Conservation (phyloP, 2,329 filamentous ascomycete genomes). For the Macrophomina phaseolina region DNA sequence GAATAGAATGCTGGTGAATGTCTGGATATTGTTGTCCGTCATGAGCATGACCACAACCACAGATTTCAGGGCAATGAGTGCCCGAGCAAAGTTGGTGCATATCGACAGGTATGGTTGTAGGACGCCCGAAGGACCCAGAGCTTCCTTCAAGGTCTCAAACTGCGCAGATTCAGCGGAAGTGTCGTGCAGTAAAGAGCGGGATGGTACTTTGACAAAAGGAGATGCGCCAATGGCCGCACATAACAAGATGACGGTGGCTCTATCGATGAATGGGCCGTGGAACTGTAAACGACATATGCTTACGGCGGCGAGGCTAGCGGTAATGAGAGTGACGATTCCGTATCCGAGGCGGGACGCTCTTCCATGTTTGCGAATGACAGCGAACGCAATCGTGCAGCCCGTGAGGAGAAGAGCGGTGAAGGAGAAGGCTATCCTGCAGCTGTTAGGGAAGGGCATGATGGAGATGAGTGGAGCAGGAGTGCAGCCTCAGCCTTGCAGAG, state of each 20-base stretch:
- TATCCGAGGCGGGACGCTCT: not conserved
- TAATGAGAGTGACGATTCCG: not conserved
- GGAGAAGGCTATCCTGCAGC: constrained; percentile 6
- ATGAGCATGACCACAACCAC: too few relatives aligned
- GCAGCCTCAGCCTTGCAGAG: too few relatives aligned
- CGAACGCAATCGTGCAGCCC: not conserved
- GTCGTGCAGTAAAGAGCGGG: not conserved
- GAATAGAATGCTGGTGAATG: too few relatives aligned
- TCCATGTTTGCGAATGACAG: not conserved
- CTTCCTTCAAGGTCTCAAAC: not conserved
- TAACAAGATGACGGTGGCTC: not conserved
- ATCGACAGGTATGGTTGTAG: not conserved
- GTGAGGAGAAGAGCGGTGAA: not conserved
- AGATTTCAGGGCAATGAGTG: too few relatives aligned
- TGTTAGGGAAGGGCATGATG: not conserved
- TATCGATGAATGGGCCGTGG: not conserved
- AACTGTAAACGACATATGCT: not conserved
- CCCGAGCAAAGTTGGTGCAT: not conserved
- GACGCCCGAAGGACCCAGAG: not conserved
- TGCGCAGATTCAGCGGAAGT: not conserved
- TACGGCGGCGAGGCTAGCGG: not conserved
- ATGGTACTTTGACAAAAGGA: not conserved
- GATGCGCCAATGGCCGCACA: not conserved
- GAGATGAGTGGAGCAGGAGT: not conserved
- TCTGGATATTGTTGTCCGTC: too few relatives aligned